Evolutionary conservation across 345 rosid genomes (phyloP), one percentile per base, ranked within the genome.

Genomic region (Citropsis articulata): DNA sequence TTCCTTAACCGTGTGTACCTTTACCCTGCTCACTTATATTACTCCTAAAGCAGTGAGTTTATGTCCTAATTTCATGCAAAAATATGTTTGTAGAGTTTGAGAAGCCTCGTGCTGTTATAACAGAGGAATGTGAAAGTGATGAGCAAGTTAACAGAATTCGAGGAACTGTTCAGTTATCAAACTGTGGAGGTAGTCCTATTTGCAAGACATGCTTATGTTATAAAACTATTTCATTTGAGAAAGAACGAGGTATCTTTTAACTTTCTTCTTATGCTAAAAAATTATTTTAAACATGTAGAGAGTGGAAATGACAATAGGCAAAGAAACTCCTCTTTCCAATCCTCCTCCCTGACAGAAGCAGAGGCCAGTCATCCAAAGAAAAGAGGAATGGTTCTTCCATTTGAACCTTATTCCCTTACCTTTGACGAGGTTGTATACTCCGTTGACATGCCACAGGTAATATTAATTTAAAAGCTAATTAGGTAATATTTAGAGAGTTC

Each of bases 351-450:
- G 57, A 9, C 79, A 72, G 88, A 68, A 33, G 80, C 64, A 61
- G 82, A 80, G 67, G 81, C 68, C 4, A 33, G 31, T 4, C 5
- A 50, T 31, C 74, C 25, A 38, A 88, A 75, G 82, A 91, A 82
- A 73, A 88, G 69, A 79, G 96, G 98, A 79, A 90, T 93, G 95
- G 87, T 93, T 78, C 92, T 93, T 81, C 95, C 97, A 73, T 93
- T 91, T 81, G 87, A 89, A 81, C 97, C 90, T 79, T 90, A 87
- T 83, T 89, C 88, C 18, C 78, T 93, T 36, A 85, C 92, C 30
- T 93, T 93, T 38, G 88, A 90, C 68, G 81, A 88, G 31, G 75
- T 93, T 73, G 53, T 69, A 21, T 93, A 93, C 83, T 87, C 93
- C 6, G 94, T 93, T 59, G 92, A 91, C 79, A 93, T 93, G 95